These are phyloP conservation scores for Wickerhamiella spandovensis DNA, from an alignment of 805 yeast genomes.

Conservation along the genomic window DNA sequence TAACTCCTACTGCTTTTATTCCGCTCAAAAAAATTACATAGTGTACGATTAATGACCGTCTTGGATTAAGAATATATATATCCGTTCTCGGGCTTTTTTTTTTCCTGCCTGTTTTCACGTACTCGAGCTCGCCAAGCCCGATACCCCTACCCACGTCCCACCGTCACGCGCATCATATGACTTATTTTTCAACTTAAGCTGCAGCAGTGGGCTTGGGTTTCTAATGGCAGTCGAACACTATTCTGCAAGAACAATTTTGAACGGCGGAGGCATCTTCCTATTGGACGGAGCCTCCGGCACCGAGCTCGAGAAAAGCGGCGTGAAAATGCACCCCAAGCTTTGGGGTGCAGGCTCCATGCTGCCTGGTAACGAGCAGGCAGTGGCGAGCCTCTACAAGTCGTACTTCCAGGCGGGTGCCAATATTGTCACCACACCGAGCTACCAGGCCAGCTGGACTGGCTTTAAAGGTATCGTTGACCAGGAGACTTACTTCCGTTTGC, in stretches of 20 bases:
- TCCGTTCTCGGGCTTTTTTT: too few species aligned
- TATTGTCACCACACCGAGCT: conserved; percentile 41
- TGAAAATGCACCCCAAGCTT: conserved; percentile 33
- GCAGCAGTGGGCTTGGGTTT: neutral
- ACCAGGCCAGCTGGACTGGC: conserved; percentile 41
- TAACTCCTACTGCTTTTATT: neutral
- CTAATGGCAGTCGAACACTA: neutral
- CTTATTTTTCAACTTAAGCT: neutral
- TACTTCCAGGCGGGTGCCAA: conserved; percentile 45
- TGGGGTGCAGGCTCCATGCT: conserved; percentile 50
- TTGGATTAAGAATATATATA: too few species aligned
- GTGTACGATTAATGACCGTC: neutral
- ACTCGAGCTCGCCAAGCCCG: too few species aligned
- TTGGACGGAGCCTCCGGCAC: conserved; percentile 59
- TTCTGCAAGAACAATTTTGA: neutral
- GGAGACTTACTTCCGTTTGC: neutral
- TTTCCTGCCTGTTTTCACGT: too few species aligned
- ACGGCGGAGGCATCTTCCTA: conserved; percentile 6
- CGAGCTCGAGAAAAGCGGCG: conserved; percentile 39
- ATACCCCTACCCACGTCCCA: neutral
- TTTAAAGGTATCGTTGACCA: conserved; percentile 13
- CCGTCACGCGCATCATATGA: neutral
- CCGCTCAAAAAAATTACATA: too few species aligned
- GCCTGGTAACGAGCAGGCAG: conserved; percentile 30
- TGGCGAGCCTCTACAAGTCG: conserved; percentile 36